Percentiles rank a stretch among this genome's conserved stretches.
phyloP scores from a whole-genome alignment of 2,329 filamentous ascomycete genomes.

The Colletotrichum echinochloae region DNA sequence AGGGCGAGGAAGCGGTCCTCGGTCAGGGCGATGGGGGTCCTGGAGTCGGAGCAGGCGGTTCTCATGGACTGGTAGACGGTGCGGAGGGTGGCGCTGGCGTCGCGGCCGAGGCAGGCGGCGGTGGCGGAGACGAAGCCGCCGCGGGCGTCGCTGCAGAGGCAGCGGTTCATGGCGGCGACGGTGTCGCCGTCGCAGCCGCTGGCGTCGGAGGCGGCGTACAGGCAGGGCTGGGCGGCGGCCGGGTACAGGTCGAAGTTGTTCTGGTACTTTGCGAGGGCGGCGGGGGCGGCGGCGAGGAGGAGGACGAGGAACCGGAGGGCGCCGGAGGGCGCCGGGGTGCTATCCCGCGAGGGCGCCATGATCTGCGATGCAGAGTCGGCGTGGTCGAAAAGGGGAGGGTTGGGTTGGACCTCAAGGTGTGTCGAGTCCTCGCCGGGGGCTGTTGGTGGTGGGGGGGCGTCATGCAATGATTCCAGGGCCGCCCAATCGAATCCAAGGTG shows the following conservation, averaged over 20 bases:
- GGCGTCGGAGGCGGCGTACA: conserved; percentile 54
- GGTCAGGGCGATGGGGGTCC: conserved; percentile 57
- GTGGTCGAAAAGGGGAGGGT: neutral
- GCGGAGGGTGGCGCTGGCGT: conserved; percentile 52
- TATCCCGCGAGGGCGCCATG: conserved; percentile 32
- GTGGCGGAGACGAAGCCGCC: conserved; percentile 61
- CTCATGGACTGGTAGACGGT: conserved; percentile 58
- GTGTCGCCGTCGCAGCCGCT: conserved; percentile 57
- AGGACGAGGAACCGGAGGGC: conserved; percentile 44
- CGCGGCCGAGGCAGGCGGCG: conserved; percentile 59
- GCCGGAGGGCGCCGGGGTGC: conserved; percentile 42
- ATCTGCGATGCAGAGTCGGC: neutral
- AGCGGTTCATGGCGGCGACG: conserved; percentile 57
- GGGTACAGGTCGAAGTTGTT: conserved; percentile 61
- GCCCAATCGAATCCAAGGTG: neutral
- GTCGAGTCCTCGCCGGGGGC: neutral
- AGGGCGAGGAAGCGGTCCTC: conserved; percentile 55
- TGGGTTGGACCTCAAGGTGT: neutral
- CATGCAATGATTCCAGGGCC: neutral
- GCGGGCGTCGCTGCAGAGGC: conserved; percentile 60
- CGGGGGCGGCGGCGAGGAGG: conserved; percentile 34
- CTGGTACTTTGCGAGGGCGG: conserved; percentile 44
- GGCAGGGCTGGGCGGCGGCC: conserved; percentile 54
- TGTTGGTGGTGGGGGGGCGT: neutral
- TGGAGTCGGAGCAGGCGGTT: conserved; percentile 57